These are phyloP conservation scores for Paracoccidioides lutzii DNA, from an alignment of 2,329 filamentous ascomycete species.

Conservation along the genomic window DNA sequence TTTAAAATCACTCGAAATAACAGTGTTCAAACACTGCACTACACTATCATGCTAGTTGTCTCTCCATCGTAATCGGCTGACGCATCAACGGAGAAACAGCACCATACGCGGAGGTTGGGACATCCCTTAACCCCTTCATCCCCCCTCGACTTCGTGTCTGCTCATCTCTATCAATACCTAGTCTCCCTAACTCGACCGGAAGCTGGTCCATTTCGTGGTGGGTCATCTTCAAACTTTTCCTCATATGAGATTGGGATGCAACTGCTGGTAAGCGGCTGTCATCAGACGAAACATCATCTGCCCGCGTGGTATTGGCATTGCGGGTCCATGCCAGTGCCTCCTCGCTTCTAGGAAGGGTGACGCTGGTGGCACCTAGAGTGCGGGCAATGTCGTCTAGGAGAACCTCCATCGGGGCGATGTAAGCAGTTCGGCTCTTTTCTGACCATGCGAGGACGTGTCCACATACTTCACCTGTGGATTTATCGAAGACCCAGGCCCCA, in stretches of 20 bases:
- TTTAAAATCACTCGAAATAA: neutral
- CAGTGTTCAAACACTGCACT: neutral
- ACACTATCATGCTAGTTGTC: constrained; percentile 23
- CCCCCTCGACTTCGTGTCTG: neutral
- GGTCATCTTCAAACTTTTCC: neutral
- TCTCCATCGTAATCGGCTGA: constrained; percentile 25
- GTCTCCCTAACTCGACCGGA: constrained; percentile 9
- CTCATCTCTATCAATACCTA: constrained; percentile 7
- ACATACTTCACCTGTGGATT: constrained; percentile 63
- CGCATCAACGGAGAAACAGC: constrained; percentile 18
- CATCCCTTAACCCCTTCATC: constrained; percentile 11
- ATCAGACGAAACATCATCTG: neutral
- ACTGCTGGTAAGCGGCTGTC: neutral
- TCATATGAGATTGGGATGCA: neutral
- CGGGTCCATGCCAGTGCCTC: constrained; percentile 11
- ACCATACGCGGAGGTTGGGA: constrained; percentile 15
- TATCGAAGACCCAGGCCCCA: constrained; percentile 84
- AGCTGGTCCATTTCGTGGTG: constrained; percentile 6
- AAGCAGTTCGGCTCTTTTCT: constrained; percentile 64
- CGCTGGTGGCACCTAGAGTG: constrained; percentile 55
- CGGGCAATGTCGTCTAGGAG: constrained; percentile 73
- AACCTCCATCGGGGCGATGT: constrained; percentile 92
- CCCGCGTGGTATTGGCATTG: neutral
- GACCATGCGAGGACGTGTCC: constrained; percentile 88
- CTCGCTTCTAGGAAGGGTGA: constrained; percentile 53